phyloP scores from a whole-genome alignment of 1,284 basidiomycete genomes.

The Ustilago loliicola region DNA sequence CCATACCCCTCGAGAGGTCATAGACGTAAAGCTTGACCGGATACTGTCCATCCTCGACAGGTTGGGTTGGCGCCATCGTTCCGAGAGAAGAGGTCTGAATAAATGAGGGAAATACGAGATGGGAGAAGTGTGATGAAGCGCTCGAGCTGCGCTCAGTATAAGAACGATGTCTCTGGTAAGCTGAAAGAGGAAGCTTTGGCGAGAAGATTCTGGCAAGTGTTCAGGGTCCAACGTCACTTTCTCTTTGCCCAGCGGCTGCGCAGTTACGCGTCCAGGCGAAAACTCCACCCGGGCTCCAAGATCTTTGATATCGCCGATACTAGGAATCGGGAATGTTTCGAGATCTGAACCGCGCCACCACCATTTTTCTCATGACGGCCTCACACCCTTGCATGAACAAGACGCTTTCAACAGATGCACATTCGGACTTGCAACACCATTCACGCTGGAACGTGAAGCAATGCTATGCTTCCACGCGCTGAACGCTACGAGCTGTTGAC shows the following conservation, averaged over 20 bases:
- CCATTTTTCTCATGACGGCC: constrained; percentile 15
- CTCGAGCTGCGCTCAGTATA: too few species aligned
- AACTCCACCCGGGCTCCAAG: background rate
- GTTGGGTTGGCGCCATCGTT: constrained; percentile 15
- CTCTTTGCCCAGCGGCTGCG: background rate
- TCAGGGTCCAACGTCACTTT: constrained; percentile 5
- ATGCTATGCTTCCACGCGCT: too few species aligned
- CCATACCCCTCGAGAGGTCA: constrained; percentile 87
- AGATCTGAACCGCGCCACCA: background rate
- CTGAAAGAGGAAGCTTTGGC: background rate
- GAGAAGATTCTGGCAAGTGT: background rate
- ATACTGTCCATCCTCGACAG: constrained; percentile 18
- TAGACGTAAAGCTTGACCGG: constrained; percentile 82
- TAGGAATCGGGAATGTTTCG: background rate
- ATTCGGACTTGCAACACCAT: background rate
- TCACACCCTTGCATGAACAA: constrained; percentile 5
- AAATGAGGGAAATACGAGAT: too few species aligned
- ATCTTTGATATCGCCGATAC: background rate
- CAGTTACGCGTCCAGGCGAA: background rate
- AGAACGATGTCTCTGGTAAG: too few species aligned
- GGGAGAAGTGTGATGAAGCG: too few species aligned
- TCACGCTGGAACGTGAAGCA: background rate
- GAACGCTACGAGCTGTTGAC: too few species aligned
- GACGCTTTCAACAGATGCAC: constrained; percentile 8
- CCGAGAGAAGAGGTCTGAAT: background rate